Percentiles rank a stretch among this genome's conserved stretches.
Evolutionary conservation across 345 rosid species (phyloP).

Genomic region (Populus euphratica): DNA sequence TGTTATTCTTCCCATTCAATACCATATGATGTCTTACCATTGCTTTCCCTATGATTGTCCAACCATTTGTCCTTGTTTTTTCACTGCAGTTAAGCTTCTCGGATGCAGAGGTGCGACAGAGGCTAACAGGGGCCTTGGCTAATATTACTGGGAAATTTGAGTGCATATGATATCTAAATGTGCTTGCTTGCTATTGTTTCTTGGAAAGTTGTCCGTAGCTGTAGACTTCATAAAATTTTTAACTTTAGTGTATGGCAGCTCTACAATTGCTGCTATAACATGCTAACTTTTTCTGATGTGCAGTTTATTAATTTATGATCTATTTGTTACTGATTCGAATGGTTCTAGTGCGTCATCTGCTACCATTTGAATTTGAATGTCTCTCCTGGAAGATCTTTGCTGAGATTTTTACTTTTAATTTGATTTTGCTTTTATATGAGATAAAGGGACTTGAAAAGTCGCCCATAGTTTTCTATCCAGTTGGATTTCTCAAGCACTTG

Average conservation of each 20-base stretch:
- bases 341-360: not conserved
- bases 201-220: conserved; percentile 17
- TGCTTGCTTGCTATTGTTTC: conserved; percentile 26
- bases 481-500: no score
- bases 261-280: conserved; percentile 37
- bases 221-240: conserved; percentile 24
- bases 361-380: not conserved
- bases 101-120: conserved; percentile 20
- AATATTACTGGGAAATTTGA: conserved; percentile 35
- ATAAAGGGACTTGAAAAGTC: not conserved
- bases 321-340: not conserved
- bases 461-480: no score
- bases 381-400: not conserved
- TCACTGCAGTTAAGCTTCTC: conserved; percentile 45
- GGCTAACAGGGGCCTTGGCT: conserved; percentile 33
- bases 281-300: conserved; percentile 42
- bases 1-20: not conserved
- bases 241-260: conserved; percentile 16
- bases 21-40: not conserved
- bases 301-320: conserved; percentile 36
- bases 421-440: not conserved
- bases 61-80: not conserved
- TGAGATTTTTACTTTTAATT: not conserved
- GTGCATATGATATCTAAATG: conserved; percentile 25
- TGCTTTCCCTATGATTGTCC: not conserved